Conservation (phyloP, 495 filamentous ascomycete genomes). For the Penicillium crystallinum region DNA sequence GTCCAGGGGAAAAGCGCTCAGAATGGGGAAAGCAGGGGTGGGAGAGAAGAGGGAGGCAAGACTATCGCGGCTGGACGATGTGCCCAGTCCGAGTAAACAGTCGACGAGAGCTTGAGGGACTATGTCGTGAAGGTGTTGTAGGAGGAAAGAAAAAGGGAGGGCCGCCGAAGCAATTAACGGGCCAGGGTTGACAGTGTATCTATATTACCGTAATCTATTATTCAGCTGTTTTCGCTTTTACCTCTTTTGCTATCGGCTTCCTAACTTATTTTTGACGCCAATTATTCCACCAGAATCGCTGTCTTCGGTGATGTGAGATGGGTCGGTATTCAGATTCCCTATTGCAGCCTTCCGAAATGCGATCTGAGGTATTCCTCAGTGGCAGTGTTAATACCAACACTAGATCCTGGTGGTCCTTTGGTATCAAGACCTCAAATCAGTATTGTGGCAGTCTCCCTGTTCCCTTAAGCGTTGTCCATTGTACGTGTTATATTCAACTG, state of each 20-base stretch:
- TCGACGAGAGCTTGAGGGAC: conserved; percentile 6
- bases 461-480: not conserved
- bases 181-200: not conserved
- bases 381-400: not conserved
- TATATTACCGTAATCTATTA: conserved; percentile 17
- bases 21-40: conserved; percentile 3
- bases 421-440: not conserved
- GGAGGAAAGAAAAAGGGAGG: conserved; percentile 15
- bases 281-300: not conserved
- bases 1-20: conserved; percentile 11
- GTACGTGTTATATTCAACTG: not conserved
- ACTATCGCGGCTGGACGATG: conserved; percentile 26
- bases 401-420: not conserved
- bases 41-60: conserved; percentile 4
- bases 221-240: not conserved
- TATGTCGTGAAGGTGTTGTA: conserved; percentile 11
- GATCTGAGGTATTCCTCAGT: not conserved
- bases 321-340: too few species aligned
- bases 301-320: not conserved
- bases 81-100: conserved; percentile 20
- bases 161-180: conserved; percentile 10
- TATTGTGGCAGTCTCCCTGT: not conserved
- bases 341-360: not conserved
- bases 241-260: not conserved
- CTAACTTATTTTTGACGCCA: not conserved